phyloP scores from a whole-genome alignment of 805 yeast species.

The Wickerhamiella siamensis region DNA sequence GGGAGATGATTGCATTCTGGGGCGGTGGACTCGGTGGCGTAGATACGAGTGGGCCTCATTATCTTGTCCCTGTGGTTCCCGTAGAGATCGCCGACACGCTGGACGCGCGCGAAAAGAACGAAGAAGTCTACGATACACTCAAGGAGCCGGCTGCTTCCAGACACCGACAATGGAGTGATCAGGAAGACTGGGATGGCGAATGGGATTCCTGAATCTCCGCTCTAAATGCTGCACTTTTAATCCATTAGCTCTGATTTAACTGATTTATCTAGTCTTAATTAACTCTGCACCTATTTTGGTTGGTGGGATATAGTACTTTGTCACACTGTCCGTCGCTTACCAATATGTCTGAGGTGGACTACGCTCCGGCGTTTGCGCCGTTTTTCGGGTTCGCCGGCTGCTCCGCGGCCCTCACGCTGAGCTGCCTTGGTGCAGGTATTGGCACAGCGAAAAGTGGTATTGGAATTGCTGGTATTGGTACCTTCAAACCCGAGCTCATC shows the following conservation, averaged over 20 bases:
- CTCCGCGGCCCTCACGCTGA: slow-evolving; percentile 77
- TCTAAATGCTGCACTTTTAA: too few species aligned
- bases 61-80: slow-evolving; percentile 13
- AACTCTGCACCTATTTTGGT: too few species aligned
- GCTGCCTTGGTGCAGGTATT: slow-evolving; percentile 96
- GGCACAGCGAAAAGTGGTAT: slow-evolving; percentile 98
- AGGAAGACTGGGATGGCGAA: background rate
- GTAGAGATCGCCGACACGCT: slow-evolving; percentile 13
- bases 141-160: background rate
- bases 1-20: slow-evolving; percentile 59
- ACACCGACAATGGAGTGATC: slow-evolving; percentile 1
- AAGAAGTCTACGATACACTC: background rate
- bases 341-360: slow-evolving; percentile 29
- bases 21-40: slow-evolving; percentile 64
- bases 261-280: too few species aligned
- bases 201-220: too few species aligned
- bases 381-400: slow-evolving; percentile 95
- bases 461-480: slow-evolving; percentile 96
- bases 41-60: slow-evolving; percentile 21
- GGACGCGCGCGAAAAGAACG: slow-evolving; percentile 2
- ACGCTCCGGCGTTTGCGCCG: slow-evolving; percentile 86
- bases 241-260: too few species aligned
- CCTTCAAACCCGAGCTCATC: slow-evolving; percentile 90
- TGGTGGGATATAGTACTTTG: too few species aligned
- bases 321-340: background rate